Evolutionary conservation across 2,329 filamentous ascomycete genomes (phyloP).

Genomic region (Verticillium dahliae): DNA sequence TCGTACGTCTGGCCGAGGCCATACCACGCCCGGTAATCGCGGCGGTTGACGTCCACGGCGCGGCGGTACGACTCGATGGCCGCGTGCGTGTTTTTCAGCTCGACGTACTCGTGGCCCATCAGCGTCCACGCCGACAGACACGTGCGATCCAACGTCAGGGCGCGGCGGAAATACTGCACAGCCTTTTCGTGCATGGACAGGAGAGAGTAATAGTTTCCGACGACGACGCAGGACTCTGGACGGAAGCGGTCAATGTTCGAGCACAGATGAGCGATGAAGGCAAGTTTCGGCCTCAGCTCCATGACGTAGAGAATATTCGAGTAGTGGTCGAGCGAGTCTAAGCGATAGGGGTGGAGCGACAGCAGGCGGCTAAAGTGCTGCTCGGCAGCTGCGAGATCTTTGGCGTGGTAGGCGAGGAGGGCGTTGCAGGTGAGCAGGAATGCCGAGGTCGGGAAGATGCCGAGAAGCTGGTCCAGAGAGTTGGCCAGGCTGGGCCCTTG

Average conservation of each 20-base stretch:
- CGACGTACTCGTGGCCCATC: conserved; percentile 98
- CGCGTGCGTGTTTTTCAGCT: conserved; percentile 96
- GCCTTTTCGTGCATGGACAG: conserved; percentile 96
- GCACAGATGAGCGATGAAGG: conserved; percentile 86
- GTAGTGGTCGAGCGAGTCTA: conserved; percentile 91
- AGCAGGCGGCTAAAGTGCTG: conserved; percentile 71
- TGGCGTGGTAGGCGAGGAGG: conserved; percentile 82
- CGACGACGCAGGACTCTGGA: conserved; percentile 91
- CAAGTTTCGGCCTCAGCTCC: conserved; percentile 78
- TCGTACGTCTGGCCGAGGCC: conserved; percentile 96
- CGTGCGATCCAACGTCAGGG: conserved; percentile 79
- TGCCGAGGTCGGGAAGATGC: conserved; percentile 79
- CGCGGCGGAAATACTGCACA: conserved; percentile 93
- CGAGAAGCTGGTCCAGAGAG: conserved; percentile 69
- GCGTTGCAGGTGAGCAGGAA: conserved; percentile 90
- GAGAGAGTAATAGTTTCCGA: conserved; percentile 95
- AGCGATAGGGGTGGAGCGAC: conserved; percentile 64
- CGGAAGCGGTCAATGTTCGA: conserved; percentile 91
- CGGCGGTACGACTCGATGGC: conserved; percentile 95
- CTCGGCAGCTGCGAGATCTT: conserved; percentile 65
- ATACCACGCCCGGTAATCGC: conserved; percentile 97
- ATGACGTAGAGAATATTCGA: conserved; percentile 97
- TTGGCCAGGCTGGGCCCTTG: conserved; percentile 68
- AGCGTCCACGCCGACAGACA: conserved; percentile 96
- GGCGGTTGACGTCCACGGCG: conserved; percentile 90